Evolutionary conservation across 179 eudicot species (phyloP).

Genomic region (Patellifolia procumbens): DNA sequence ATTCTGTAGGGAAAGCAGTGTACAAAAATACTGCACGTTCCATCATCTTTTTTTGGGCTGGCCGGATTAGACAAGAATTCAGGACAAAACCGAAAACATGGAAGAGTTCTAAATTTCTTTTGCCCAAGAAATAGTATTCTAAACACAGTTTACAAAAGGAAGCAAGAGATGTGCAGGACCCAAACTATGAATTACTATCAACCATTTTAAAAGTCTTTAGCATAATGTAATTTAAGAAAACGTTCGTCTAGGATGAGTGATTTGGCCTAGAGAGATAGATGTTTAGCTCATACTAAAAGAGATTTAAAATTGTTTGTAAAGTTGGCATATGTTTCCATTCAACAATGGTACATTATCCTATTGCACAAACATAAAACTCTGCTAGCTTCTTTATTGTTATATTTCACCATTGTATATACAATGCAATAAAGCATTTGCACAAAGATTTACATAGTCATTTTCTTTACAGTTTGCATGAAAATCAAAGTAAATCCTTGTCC

Average conservation of each 20-base stretch:
- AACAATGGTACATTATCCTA: too few species aligned
- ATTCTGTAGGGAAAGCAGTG: constrained; percentile 14
- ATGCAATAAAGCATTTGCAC: not conserved
- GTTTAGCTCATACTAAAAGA: not conserved
- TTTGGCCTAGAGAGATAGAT: not conserved
- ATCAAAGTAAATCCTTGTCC: not conserved
- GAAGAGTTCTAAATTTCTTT: constrained; percentile 17
- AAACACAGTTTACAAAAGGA: not conserved
- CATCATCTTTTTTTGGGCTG: constrained; percentile 1
- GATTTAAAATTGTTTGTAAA: too few species aligned
- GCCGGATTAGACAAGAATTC: not conserved
- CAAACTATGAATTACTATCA: not conserved
- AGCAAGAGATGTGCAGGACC: not conserved
- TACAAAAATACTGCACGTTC: constrained; percentile 17
- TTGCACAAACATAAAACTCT: not conserved
- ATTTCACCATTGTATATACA: not conserved
- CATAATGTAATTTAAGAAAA: not conserved
- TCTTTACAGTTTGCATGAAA: not conserved
- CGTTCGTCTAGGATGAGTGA: not conserved
- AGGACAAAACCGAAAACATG: constrained; percentile 12
- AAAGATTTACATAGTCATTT: too few species aligned
- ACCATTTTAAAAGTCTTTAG: not conserved
- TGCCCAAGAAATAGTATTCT: not conserved
- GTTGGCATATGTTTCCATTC: too few species aligned
- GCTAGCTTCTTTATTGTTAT: not conserved